Percentiles rank a stretch among this genome's conserved stretches.
These are phyloP conservation scores for Rhexocercosporidium sp. DNA, from an alignment of 2,329 filamentous ascomycete species.

Conservation along the genomic window DNA sequence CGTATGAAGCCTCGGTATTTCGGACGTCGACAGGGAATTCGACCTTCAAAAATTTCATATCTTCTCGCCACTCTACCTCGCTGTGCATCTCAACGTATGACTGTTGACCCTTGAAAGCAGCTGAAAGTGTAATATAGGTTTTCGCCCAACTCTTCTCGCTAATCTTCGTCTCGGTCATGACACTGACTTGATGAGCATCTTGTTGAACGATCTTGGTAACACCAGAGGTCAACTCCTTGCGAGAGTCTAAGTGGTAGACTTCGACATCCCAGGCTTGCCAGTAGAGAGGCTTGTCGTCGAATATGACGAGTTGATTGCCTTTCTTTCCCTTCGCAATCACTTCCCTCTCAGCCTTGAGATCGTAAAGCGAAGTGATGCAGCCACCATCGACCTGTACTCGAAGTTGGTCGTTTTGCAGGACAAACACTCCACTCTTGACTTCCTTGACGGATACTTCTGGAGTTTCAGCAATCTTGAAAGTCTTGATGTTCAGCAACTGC, in stretches of 20 bases:
- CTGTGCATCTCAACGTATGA: conserved; percentile 79
- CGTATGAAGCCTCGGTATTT: conserved; percentile 92
- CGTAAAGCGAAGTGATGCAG: conserved; percentile 82
- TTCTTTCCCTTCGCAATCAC: conserved; percentile 75
- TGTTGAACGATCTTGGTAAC: conserved; percentile 74
- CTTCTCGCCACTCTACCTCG: conserved; percentile 96
- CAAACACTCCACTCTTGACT: conserved; percentile 66
- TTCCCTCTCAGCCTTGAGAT: conserved; percentile 75
- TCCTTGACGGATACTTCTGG: conserved; percentile 59
- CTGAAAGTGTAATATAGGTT: conserved; percentile 81
- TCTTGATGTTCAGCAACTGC: conserved; percentile 55
- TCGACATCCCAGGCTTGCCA: conserved; percentile 99
- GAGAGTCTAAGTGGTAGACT: conserved; percentile 89
- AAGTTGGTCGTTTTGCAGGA: conserved; percentile 80
- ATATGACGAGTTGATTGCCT: conserved; percentile 91
- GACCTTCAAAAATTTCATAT: conserved; percentile 97
- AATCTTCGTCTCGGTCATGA: conserved; percentile 85
- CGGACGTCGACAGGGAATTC: conserved; percentile 93
- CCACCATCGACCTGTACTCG: conserved; percentile 75
- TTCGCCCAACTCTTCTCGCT: conserved; percentile 86
- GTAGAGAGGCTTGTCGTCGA: conserved; percentile 95
- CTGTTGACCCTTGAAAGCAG: conserved; percentile 66
- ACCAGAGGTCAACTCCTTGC: conserved; percentile 73
- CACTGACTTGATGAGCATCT: conserved; percentile 76
- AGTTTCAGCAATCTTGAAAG: conserved; percentile 53